Base-by-base conservation (phyloP, 352 stramenopile species). In the Globisporangium solare region DNA sequence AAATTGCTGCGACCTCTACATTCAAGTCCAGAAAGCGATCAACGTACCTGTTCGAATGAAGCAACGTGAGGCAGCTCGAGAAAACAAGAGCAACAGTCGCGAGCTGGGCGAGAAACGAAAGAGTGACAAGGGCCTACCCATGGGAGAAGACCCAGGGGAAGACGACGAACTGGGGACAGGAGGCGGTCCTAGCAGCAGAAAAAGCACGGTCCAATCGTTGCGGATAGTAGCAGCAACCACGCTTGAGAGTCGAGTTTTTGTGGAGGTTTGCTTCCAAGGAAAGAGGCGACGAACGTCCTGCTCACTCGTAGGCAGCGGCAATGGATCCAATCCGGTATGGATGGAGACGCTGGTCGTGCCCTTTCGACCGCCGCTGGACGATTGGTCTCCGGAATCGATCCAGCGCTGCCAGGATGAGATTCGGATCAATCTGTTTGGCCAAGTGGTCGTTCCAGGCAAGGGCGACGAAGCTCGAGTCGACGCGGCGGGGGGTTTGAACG, bases 291-390 rank as follows among this genome's bases (percentile, higher is more conserved):
- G 78, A 32, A 96, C 87, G 20, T 82, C 80, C 20, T 74, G 69
- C 51, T 60, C 71, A 10, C 56, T 66, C 14, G 76, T 86, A 54
- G 64, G 51, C 17, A 56, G 47, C 47, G 67, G 20, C 51, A 61
- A 48, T 47, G 62, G 58, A 14, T 66, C 68, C 0, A 71, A 82
- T 14, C 86, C 92, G 2, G 73, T 88, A 61, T 98, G 93, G 93
- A 97, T 98, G 71, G 83, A 98, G 66, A 97, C 91, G 7, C 39
- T 98, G 10, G 66, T 76, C 13, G 47, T 98, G 39, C 86, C 94
- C 15, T 97, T 98, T 62, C 73, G 73, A 32, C 74, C 89, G 10
- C 84, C 83, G 13, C 70, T 83, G 37, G 74, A 89, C 55, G 88
- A 97, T 61, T 96, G 81, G 74, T 94, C 73, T 8, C 77, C 87